Base-by-base conservation (phyloP, 441 rosid species). In the Euphorbia schlechtendalii region DNA sequence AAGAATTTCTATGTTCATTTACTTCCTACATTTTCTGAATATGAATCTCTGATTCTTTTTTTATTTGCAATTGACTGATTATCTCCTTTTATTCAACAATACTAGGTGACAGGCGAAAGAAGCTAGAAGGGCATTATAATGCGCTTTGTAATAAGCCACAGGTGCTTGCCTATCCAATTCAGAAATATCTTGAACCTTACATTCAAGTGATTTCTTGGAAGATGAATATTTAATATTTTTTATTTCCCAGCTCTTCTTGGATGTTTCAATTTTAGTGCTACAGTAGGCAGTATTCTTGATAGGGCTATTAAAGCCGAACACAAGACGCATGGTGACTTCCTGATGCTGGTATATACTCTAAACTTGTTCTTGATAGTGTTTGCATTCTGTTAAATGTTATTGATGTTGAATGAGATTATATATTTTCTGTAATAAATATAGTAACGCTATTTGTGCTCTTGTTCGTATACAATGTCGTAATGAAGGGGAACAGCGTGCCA, bases 251-350 rank as follows among this genome's bases (percentile, higher is more conserved):
- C n/a, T n/a, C n/a, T n/a, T n/a, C n/a, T n/a, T n/a, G n/a, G n/a
- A n/a, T n/a, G n/a, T n/a, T n/a, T n/a, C 32, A 30, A 70, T 48
- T 0, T 54, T 74, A 89, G 98, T 82, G 84, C 96, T 62, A 85
- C 98, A 28, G 73, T 95, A 0, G 95, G 96, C 21, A 95, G 98
- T 24, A 92, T 92, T 67, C 90, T 92, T 28, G 98, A 92, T 75
- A 83, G 95, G 78, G 96, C 98, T 40, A 80, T 89, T 67, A 91
- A 87, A 75, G 96, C 98, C 38, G 96, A 92, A 79, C 96, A 86
- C 63, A 80, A 70, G 43, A 86, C 69, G 79, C 96, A 92, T 69
- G 95, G 91, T 12, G 98, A 92, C 82, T 78, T 89, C 74, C 73
- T 92, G 77, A 86, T 96, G 78, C 95, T 92, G 91, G 96, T 92